phyloP scores from a whole-genome alignment of 345 rosid species.

The Moringa oleifera region DNA sequence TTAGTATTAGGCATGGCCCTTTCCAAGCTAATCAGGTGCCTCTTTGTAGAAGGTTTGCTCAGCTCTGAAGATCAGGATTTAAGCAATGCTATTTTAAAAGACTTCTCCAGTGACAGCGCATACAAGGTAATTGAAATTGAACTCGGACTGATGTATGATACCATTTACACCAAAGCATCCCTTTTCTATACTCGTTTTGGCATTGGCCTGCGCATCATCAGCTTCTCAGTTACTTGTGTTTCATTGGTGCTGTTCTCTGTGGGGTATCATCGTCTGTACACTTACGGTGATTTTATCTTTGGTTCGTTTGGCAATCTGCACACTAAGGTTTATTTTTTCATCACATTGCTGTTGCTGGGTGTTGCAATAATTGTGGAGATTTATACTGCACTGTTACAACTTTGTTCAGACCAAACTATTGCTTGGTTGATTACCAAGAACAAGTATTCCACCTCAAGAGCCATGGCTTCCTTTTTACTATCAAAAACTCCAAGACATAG shows the following conservation, averaged over 20 bases:
- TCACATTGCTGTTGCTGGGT: slow-evolving; percentile 29
- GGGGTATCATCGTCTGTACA: slow-evolving; percentile 5
- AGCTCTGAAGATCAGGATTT: too few species aligned
- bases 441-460: background rate
- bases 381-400: slow-evolving; percentile 1
- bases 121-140: slow-evolving; percentile 35
- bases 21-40: too few species aligned
- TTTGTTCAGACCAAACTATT: slow-evolving; percentile 12
- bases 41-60: too few species aligned
- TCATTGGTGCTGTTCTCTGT: slow-evolving; percentile 12
- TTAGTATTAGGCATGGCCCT: too few species aligned
- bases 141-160: slow-evolving; percentile 35
- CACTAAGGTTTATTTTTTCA: slow-evolving; percentile 17
- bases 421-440: background rate
- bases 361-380: slow-evolving; percentile 29
- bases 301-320: too few species aligned
- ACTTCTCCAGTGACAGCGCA: slow-evolving; percentile 14
- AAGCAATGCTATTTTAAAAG: too few species aligned
- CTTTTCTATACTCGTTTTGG: slow-evolving; percentile 15
- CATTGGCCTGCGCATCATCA: slow-evolving; percentile 5
- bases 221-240: background rate
- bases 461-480: background rate
- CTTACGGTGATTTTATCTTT: too few species aligned
- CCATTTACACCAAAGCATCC: slow-evolving; percentile 32
- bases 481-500: background rate